A percentile compares a stretch with the other conserved stretches of the same genome.
These are phyloP conservation scores for Ichthyophonus hoferi DNA, from an alignment of 208 protist genomes.

Conservation along the genomic window DNA sequence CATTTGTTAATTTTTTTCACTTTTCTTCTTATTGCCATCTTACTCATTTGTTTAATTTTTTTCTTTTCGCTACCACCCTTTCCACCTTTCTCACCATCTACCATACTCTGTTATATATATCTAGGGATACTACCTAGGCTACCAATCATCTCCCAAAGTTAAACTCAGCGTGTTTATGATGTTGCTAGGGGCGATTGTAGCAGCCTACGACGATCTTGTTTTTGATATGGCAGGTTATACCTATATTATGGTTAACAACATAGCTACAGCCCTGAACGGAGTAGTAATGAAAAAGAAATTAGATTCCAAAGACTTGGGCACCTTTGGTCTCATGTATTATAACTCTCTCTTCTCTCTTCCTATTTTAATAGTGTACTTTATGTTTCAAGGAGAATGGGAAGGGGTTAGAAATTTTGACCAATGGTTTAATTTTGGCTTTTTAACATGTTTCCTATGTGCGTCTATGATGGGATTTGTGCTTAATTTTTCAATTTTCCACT, in stretches of 20 bases:
- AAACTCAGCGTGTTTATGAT: conserved; percentile 53
- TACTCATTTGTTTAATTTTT: background rate
- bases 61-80: background rate
- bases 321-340: conserved; percentile 62
- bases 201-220: conserved; percentile 25
- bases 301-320: conserved; percentile 48
- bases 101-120: background rate
- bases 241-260: conserved; percentile 56
- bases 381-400: conserved; percentile 25
- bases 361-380: conserved; percentile 38
- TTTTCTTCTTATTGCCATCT: background rate
- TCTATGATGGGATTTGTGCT: conserved; percentile 61
- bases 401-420: background rate
- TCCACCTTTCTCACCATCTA: background rate
- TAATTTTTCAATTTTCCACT: conserved; percentile 69
- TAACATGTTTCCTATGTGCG: conserved; percentile 6
- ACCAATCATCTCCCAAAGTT: conserved; percentile 41
- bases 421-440: conserved; percentile 9
- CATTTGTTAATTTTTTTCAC: background rate
- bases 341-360: conserved; percentile 60
- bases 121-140: background rate
- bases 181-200: conserved; percentile 52
- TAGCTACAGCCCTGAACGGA: conserved; percentile 55
- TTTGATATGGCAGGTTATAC: conserved; percentile 52
- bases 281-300: conserved; percentile 49